phyloP scores from a whole-genome alignment of 768 basidiomycete species.

The Lactifluus hygrophoroides region DNA sequence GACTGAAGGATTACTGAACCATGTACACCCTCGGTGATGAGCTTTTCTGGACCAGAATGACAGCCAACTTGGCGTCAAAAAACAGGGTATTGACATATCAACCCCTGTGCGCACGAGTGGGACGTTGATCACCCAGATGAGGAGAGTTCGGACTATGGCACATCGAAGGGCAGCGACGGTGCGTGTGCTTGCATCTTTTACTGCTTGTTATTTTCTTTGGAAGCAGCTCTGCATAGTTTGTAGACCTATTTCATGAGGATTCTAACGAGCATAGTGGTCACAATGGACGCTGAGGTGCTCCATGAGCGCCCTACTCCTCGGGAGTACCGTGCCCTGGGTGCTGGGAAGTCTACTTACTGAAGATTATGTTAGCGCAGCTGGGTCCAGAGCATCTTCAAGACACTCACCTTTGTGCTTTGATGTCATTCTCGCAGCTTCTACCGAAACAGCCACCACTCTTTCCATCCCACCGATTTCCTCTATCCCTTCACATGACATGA shows the following conservation, averaged over 20 bases:
- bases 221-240: background rate
- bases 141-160: conserved; percentile 31
- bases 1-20: background rate
- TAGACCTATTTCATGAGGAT: background rate
- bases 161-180: conserved; percentile 24
- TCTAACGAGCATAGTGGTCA: background rate
- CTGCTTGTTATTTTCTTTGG: background rate
- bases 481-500: too few species aligned
- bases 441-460: too few species aligned
- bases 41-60: conserved; percentile 7
- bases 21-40: background rate
- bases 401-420: too few species aligned
- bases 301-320: background rate
- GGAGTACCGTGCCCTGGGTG: background rate
- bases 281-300: background rate
- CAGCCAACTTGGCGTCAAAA: conserved; percentile 1
- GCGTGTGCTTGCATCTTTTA: background rate
- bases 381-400: too few species aligned
- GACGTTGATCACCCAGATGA: conserved; percentile 42
- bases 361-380: too few species aligned
- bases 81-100: conserved; percentile 12
- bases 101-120: conserved; percentile 15
- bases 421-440: too few species aligned
- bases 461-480: too few species aligned
- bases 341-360: too few species aligned